Conservation (phyloP, 2,329 filamentous ascomycete genomes). For the Fusarium pseudocircinatum region DNA sequence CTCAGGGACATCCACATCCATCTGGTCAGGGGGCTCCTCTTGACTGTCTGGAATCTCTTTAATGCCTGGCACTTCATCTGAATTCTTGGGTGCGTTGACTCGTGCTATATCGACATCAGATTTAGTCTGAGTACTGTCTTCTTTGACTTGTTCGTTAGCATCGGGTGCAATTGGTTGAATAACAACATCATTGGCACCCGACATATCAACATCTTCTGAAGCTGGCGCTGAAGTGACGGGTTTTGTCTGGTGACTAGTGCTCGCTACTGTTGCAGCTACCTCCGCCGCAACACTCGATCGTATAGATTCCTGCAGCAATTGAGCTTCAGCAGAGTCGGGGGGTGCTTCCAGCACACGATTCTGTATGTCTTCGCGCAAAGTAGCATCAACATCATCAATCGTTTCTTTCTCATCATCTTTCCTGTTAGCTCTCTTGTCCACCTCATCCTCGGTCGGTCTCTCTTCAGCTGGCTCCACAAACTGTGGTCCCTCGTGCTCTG, state of each 20-base stretch:
- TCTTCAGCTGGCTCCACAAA: constrained; percentile 61
- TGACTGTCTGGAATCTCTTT: constrained; percentile 51
- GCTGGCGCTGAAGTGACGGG: background rate
- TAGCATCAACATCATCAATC: constrained; percentile 4
- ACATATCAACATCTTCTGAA: constrained; percentile 12
- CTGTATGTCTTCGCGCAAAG: constrained; percentile 33
- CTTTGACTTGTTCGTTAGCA: background rate
- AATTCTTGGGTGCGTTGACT: background rate
- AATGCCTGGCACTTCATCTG: background rate
- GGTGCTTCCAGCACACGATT: constrained; percentile 34
- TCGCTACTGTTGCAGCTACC: background rate
- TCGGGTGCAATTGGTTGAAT: background rate
- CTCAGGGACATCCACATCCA: constrained; percentile 49
- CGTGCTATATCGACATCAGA: background rate
- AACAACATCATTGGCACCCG: background rate
- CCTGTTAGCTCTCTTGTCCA: constrained; percentile 34
- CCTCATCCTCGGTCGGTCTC: constrained; percentile 55
- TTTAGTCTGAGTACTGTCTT: background rate
- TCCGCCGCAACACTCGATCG: constrained; percentile 40
- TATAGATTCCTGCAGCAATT: constrained; percentile 56
- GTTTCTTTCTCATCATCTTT: constrained; percentile 26
- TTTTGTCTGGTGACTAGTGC: constrained; percentile 3
- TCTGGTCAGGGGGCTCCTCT: constrained; percentile 45
- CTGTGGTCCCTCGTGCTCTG: constrained; percentile 72
- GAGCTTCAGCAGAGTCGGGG: constrained; percentile 53